Conservation (phyloP, 2,329 filamentous ascomycete genomes). For the Emmonsiellopsis sp. region DNA sequence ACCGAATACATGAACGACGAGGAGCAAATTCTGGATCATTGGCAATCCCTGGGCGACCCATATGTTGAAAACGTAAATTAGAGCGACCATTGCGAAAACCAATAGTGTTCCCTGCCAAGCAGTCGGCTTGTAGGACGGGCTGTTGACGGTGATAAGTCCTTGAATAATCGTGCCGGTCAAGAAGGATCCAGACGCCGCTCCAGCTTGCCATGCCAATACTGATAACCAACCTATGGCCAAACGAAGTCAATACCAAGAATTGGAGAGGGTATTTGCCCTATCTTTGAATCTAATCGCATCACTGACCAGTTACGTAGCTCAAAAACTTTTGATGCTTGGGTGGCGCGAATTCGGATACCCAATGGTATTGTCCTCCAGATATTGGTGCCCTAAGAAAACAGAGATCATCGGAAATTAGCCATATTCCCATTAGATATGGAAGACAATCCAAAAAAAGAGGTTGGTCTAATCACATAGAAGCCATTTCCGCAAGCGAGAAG, state of each 20-base stretch:
- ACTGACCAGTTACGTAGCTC: slow-evolving; percentile 42
- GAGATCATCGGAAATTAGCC: background rate
- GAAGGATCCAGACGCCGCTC: slow-evolving; percentile 19
- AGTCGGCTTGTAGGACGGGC: slow-evolving; percentile 18
- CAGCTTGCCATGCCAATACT: slow-evolving; percentile 23
- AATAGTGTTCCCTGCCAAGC: slow-evolving; percentile 23
- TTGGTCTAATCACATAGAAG: slow-evolving; percentile 21
- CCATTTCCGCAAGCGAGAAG: slow-evolving; percentile 54
- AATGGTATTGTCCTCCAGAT: slow-evolving; percentile 50
- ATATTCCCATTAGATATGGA: background rate
- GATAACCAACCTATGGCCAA: slow-evolving; percentile 19
- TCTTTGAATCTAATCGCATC: slow-evolving; percentile 26
- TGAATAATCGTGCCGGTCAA: slow-evolving; percentile 25
- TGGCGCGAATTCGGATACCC: slow-evolving; percentile 47
- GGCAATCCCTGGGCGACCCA: slow-evolving; percentile 19
- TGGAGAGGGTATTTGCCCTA: background rate
- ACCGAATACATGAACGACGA: slow-evolving; percentile 23
- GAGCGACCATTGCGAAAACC: slow-evolving; percentile 15
- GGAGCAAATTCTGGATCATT: slow-evolving; percentile 20
- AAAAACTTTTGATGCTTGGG: slow-evolving; percentile 41
- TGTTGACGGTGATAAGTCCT: slow-evolving; percentile 22
- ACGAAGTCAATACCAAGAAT: slow-evolving; percentile 24
- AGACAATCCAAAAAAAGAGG: background rate
- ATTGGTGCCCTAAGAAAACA: slow-evolving; percentile 38
- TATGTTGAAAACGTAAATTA: slow-evolving; percentile 22